Evolutionary conservation across 2,329 filamentous ascomycete genomes (phyloP).

Genomic region (Bertia moriformis): DNA sequence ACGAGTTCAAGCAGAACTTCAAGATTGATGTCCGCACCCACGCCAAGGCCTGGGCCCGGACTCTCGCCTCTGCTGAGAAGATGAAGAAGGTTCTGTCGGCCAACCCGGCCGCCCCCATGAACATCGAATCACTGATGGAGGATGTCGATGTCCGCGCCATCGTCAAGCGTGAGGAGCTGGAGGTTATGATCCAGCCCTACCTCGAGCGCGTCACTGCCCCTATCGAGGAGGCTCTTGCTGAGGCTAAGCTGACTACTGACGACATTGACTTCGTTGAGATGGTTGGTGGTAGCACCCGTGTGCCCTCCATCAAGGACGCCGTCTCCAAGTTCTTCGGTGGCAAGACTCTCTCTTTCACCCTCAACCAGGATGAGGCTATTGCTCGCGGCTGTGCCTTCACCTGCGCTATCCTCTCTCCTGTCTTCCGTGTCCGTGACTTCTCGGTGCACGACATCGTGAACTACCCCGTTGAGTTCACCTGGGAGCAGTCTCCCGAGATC

Average conservation of each 20-base stretch:
- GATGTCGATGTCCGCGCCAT: constrained; percentile 80
- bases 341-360: constrained; percentile 84
- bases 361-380: constrained; percentile 96
- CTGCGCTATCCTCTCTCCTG: constrained; percentile 91
- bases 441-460: constrained; percentile 91
- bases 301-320: constrained; percentile 79
- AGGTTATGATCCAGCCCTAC: constrained; percentile 76
- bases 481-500: constrained; percentile 97
- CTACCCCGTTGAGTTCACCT: constrained; percentile 96
- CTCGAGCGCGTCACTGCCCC: constrained; percentile 59
- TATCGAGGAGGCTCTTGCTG: constrained; percentile 81
- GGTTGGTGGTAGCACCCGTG: constrained; percentile 85
- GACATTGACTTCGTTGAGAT: constrained; percentile 91
- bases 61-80: constrained; percentile 82
- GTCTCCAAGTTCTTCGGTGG: constrained; percentile 85
- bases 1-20: constrained; percentile 95
- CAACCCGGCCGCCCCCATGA: constrained; percentile 81
- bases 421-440: constrained; percentile 98
- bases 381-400: constrained; percentile 92
- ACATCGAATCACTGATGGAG: constrained; percentile 98
- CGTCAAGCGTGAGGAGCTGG: constrained; percentile 87
- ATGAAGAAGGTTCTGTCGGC: constrained; percentile 96
- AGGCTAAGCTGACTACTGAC: constrained; percentile 77
- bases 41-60: constrained; percentile 76
- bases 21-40: constrained; percentile 91